These are phyloP conservation scores for Chalaropsis thielavioides DNA, from an alignment of 2,329 filamentous ascomycete species.

Conservation along the genomic window DNA sequence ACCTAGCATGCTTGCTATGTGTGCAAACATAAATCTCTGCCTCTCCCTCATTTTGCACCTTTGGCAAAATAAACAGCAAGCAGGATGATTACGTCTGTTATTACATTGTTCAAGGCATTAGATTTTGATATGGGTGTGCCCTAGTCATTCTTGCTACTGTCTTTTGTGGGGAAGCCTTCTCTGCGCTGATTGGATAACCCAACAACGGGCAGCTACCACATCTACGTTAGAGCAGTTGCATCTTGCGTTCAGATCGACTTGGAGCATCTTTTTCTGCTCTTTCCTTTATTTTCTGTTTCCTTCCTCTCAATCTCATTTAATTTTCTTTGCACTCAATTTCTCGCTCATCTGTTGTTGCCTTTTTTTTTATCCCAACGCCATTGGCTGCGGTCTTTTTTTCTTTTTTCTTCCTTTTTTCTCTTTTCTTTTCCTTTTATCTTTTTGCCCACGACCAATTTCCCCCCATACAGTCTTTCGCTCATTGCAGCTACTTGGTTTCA, in stretches of 20 bases:
- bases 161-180: not conserved
- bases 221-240: not conserved
- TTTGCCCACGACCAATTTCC: not conserved
- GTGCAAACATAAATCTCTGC: not conserved
- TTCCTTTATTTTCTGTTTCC: not conserved
- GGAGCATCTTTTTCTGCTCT: not conserved
- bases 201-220: constrained; percentile 2
- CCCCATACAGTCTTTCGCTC: not conserved
- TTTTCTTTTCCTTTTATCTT: not conserved
- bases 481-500: not conserved
- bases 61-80: no score
- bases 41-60: not conserved
- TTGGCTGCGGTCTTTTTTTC: not conserved
- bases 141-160: not conserved
- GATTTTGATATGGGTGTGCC: not conserved
- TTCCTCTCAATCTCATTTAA: not conserved
- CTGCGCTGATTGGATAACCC: not conserved
- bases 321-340: not conserved
- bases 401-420: not conserved
- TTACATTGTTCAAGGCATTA: no score
- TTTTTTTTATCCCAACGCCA: not conserved
- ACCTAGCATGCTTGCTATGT: not conserved
- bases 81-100: no score
- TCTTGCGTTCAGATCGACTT: constrained; percentile 2
- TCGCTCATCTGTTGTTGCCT: not conserved